phyloP scores from a whole-genome alignment of 2,329 filamentous ascomycete genomes.

The Verticillium tricorpus region DNA sequence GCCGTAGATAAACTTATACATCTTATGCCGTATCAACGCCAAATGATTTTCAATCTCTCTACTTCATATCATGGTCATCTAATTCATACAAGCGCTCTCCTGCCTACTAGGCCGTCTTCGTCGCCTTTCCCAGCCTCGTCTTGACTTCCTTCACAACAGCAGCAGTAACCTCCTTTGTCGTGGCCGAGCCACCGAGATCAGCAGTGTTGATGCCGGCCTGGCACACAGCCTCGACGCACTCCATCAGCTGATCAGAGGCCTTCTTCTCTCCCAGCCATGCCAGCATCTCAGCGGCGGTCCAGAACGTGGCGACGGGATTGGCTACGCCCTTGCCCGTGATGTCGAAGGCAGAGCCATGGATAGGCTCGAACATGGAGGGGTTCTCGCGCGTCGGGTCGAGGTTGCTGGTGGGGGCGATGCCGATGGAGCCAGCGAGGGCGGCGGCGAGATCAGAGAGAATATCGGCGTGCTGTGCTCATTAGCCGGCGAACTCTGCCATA shows the following conservation, averaged over 20 bases:
- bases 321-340: constrained; percentile 53
- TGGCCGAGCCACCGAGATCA: constrained; percentile 46
- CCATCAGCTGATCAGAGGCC: constrained; percentile 43
- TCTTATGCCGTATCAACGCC: neutral
- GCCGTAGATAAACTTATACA: neutral
- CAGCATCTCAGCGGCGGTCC: constrained; percentile 55
- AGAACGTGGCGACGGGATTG: constrained; percentile 56
- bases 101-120: neutral
- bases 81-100: neutral
- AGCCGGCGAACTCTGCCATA: constrained; percentile 12
- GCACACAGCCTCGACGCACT: constrained; percentile 47
- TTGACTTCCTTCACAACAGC: constrained; percentile 20
- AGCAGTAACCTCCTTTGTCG: constrained; percentile 27
- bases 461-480: constrained; percentile 41
- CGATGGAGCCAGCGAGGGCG: constrained; percentile 65
- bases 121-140: constrained; percentile 3
- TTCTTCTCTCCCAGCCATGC: constrained; percentile 51
- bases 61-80: neutral
- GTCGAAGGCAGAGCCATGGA: constrained; percentile 55
- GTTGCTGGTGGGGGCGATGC: constrained; percentile 67
- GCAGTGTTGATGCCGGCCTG: constrained; percentile 46
- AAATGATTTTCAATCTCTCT: neutral
- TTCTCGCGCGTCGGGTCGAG: constrained; percentile 55
- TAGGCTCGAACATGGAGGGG: constrained; percentile 58
- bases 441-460: constrained; percentile 69